Evolutionary conservation across 1,139 yeast genomes (phyloP).

Genomic region (Arxiozyma slooffiae): DNA sequence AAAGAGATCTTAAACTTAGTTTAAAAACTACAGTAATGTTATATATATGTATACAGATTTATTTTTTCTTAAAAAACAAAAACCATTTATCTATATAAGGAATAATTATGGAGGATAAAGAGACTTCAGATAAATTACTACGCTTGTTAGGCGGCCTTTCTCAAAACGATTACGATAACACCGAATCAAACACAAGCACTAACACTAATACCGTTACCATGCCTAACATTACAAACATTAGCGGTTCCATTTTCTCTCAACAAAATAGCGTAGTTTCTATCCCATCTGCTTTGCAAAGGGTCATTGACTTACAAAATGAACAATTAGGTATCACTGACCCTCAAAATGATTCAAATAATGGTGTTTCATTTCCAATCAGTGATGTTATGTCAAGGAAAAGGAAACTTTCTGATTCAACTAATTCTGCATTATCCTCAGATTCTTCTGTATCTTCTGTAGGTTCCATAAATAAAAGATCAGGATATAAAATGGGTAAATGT

Average conservation of each 20-base stretch:
- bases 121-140: neutral
- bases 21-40: too few relatives aligned
- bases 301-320: constrained; percentile 2
- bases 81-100: neutral
- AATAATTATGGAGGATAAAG: neutral
- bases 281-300: constrained; percentile 1
- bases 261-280: constrained; percentile 1
- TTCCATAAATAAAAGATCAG: neutral
- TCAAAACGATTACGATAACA: neutral
- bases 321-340: constrained; percentile 2
- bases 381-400: neutral
- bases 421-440: neutral
- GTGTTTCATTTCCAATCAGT: neutral
- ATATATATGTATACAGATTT: too few relatives aligned
- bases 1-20: too few relatives aligned
- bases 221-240: neutral
- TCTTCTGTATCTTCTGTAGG: neutral
- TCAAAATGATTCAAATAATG: neutral
- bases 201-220: neutral
- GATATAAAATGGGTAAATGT: neutral
- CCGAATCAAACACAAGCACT: neutral
- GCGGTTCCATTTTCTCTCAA: neutral
- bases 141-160: neutral
- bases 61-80: too few relatives aligned
- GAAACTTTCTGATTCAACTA: neutral